These are phyloP conservation scores for Fusarium tricinctum DNA, from an alignment of 2,329 filamentous ascomycete species.

Conservation along the genomic window DNA sequence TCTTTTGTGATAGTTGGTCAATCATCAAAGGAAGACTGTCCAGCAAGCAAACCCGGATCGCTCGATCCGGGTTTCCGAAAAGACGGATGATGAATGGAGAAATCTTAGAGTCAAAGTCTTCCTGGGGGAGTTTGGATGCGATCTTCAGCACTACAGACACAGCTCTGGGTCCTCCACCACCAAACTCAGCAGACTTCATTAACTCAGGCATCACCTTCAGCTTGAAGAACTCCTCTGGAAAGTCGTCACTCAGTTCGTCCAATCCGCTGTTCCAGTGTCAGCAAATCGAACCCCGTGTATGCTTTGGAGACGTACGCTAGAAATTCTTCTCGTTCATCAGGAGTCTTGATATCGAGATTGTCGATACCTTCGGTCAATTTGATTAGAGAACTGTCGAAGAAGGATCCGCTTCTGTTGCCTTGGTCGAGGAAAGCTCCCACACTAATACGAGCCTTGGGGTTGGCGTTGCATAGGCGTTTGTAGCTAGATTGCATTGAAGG, in stretches of 20 bases:
- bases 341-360: constrained; percentile 88
- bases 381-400: constrained; percentile 94
- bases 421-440: constrained; percentile 91
- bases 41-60: constrained; percentile 89
- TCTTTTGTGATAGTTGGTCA: constrained; percentile 86
- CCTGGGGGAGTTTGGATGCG: constrained; percentile 84
- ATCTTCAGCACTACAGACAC: constrained; percentile 93
- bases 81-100: constrained; percentile 88
- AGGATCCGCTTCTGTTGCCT: constrained; percentile 83
- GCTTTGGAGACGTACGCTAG: constrained; percentile 67
- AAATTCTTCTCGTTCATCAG: constrained; percentile 86
- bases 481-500: constrained; percentile 92
- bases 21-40: constrained; percentile 94
- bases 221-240: constrained; percentile 98
- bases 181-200: constrained; percentile 99
- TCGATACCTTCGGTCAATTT: constrained; percentile 94
- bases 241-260: constrained; percentile 89
- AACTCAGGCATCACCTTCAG: constrained; percentile 96
- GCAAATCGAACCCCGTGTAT: constrained; percentile 8
- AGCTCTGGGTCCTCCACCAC: constrained; percentile 92
- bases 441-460: constrained; percentile 89
- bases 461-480: constrained; percentile 87
- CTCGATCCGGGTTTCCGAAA: constrained; percentile 92
- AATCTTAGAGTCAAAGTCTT: constrained; percentile 89
- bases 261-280: constrained; percentile 72